Base-by-base conservation (phyloP, 176 grass and related monocot genomes). In the Leersia perrieri region DNA sequence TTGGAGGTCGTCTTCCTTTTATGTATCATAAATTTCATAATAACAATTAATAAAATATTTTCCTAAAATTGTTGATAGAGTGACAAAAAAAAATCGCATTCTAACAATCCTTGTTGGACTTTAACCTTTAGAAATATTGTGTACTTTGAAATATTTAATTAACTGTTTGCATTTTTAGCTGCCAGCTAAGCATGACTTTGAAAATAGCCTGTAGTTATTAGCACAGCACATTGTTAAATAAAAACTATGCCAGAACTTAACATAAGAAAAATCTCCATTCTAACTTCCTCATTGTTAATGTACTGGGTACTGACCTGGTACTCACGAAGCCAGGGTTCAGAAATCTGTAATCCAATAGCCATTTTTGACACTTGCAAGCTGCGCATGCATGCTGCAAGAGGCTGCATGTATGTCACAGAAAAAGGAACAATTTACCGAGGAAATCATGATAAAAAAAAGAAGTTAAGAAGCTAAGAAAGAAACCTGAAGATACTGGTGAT, bases 281-380 rank as follows among this genome's bases (percentile, higher is more conserved):
- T 44, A 12, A 49, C 3, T 45, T 81, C 62, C 14, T 47, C 38
- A 39, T 70, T 44, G 20, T 16, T 47, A 32, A 45, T 44, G 11
- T 38, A 51, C 87, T 42, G 60, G 35, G 16, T 31, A 51, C 87
- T 69, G 60, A 98, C 96, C 96, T 98, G 96, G 73, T 95, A 98
- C 86, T 98, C 96, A 69, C 96, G 90, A 79, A 98, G 86, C 90
- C 96, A 98, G 41, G 96, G 96, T 85, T 98, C 96, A 76, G 89
- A 91, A 71, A 98, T 89, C 63, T 98, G 87, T 55, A 98, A 84
- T 66, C 87, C 85, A 39, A 99, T 87, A 62, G 96, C 92, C 89
- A 84, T 80, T 80, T 87, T 99, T 49, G 92, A 93, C 25, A 63
- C 68, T 63, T 95, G 92, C 70, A 99, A 82, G 68, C 66, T 93